Base-by-base conservation (phyloP, 148 eudicot species). In the Nepenthes gracilis region DNA sequence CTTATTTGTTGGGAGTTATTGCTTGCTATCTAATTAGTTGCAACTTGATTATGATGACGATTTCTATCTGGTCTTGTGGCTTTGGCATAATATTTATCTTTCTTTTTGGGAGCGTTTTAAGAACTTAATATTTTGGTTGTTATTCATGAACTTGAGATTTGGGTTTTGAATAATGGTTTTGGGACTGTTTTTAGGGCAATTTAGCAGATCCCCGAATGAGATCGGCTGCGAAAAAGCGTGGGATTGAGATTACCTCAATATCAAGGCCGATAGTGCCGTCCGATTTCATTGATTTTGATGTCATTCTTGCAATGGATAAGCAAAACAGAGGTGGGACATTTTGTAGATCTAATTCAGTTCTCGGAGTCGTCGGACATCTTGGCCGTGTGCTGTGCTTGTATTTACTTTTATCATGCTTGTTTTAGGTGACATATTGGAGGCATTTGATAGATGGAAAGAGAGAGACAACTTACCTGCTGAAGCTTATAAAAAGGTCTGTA, bases 271-370 rank as follows among this genome's bases (percentile, higher is more conserved):
- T 93, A 61, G 70, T 70, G 58, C 79, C 96, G 0, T 79, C 95
- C 33, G 99, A 93, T 79, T 93, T 93, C 57, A 81, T 55, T 57
- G 92, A 86, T 63, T 93, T 86, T 74, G 92, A 93, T 84, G 84
- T 93, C n/a, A 93, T 93, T 84, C 95, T 93, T 76, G 96, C 99
- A 10, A 93, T 93, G 96, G 98, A 93, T 55, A 78, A 75, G 73
- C 83, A 88, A 57, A 93, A 93, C 64, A 86, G 65, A 82, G 85
- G 96, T 88, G 64, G 61, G 66, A 45, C 5, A 33, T 32, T 35
- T 32, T 54, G 13, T 10, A 1, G n/a, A 11, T 49, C 10, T 49
- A 2, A 11, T 6, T 11, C 53, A 49, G 10, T 49, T 49, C 12
- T 49, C 6, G 6, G 12, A n/a, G 11, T 49, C 10, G 3, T 49